Conservation (phyloP, 371 early-diverging fungal genomes). For the Lichtheimia corymbifera region DNA sequence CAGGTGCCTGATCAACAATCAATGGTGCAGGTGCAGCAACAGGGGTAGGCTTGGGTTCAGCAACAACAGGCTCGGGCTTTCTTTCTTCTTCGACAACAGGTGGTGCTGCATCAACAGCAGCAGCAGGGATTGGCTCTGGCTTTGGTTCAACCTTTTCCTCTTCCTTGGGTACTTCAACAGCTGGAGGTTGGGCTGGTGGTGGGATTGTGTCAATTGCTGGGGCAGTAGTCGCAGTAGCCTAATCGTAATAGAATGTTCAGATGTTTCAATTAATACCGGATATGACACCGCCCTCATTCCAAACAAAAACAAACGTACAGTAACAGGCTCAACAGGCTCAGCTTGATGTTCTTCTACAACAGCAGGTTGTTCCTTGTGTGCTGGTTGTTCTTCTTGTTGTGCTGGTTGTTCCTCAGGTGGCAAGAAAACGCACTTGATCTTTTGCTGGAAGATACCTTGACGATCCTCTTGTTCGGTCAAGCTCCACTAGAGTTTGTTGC, state of each 20-base stretch:
- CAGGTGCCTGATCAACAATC: constrained; percentile 7
- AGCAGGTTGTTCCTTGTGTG: background rate
- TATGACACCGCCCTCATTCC: background rate
- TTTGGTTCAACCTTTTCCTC: background rate
- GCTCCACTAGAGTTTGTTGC: constrained; percentile 50
- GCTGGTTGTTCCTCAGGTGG: constrained; percentile 24
- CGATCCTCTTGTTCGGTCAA: constrained; percentile 51
- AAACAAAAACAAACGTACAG: background rate
- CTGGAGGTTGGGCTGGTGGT: background rate
- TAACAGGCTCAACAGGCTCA: background rate
- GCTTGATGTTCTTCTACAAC: too few relatives aligned
- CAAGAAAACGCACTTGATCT: constrained; percentile 62
- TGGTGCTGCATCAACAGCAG: constrained; percentile 7
- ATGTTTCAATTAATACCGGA: background rate
- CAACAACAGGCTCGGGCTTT: constrained; percentile 3
- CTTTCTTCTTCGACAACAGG: constrained; percentile 9
- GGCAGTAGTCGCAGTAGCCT: constrained; percentile 1
- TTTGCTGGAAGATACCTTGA: constrained; percentile 60
- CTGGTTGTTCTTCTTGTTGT: background rate
- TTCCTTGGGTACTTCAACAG: background rate
- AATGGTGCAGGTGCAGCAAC: background rate
- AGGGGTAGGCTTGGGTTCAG: background rate
- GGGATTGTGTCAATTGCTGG: constrained; percentile 4
- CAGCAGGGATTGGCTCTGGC: constrained; percentile 3
- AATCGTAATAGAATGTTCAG: background rate